These are phyloP conservation scores for Ceratobasidium sp. DNA, from an alignment of 1,284 basidiomycete species.

Conservation along the genomic window DNA sequence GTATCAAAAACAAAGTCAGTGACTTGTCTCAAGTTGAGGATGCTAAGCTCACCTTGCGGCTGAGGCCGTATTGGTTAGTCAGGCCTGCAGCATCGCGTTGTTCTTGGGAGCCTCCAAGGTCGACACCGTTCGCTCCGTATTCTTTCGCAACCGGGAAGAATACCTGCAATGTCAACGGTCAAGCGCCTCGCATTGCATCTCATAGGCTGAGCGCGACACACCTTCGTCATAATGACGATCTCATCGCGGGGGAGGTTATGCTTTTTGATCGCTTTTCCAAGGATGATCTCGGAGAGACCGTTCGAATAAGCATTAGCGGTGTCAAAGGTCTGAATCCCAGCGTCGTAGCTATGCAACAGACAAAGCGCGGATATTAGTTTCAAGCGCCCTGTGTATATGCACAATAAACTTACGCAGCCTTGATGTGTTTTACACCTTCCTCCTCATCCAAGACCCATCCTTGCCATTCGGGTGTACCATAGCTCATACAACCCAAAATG, in stretches of 20 bases:
- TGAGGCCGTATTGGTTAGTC: conserved; percentile 54
- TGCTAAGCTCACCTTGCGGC: conserved; percentile 53
- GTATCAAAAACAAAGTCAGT: background rate
- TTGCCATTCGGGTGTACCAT: conserved; percentile 51
- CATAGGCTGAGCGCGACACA: conserved; percentile 49
- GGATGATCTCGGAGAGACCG: conserved; percentile 49
- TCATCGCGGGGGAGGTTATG: conserved; percentile 61
- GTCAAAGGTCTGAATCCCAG: conserved; percentile 61
- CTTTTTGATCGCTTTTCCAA: conserved; percentile 51
- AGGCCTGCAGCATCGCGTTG: conserved; percentile 44
- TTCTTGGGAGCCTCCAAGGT: conserved; percentile 45
- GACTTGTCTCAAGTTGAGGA: background rate
- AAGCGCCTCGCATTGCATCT: background rate
- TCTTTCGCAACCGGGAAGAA: conserved; percentile 21
- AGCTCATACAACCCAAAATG: conserved; percentile 55
- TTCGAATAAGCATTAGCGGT: conserved; percentile 57
- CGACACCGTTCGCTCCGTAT: conserved; percentile 44
- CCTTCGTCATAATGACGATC: conserved; percentile 62
- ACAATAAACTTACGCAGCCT: conserved; percentile 48
- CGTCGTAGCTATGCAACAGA: conserved; percentile 49
- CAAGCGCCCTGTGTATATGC: background rate
- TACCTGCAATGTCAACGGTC: background rate
- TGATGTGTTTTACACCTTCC: conserved; percentile 53
- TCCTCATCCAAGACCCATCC: conserved; percentile 55
- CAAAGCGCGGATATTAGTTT: background rate